phyloP scores from a whole-genome alignment of 352 stramenopile species.

The Globisporangium emineosum region DNA sequence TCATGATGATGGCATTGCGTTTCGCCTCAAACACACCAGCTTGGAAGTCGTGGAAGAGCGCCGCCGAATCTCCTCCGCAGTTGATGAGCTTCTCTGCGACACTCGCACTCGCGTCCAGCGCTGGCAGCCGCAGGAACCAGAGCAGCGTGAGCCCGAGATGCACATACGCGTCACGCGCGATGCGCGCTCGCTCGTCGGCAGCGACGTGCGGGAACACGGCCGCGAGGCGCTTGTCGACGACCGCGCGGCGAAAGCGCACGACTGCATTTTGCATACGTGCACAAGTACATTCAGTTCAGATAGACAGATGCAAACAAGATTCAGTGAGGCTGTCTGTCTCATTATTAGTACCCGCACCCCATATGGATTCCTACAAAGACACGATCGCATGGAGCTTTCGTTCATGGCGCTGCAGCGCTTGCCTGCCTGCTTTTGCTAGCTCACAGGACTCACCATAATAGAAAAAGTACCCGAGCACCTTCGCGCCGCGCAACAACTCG shows the following conservation, averaged over 20 bases:
- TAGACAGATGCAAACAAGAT: not conserved
- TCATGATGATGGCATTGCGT: constrained; percentile 37
- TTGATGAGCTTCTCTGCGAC: constrained; percentile 17
- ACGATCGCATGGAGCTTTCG: constrained; percentile 5
- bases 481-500: constrained; percentile 21
- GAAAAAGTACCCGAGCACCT: constrained; percentile 37
- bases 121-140: constrained; percentile 46
- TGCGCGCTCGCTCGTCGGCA: constrained; percentile 15
- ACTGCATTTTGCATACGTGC: no score
- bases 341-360: not conserved
- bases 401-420: not conserved
- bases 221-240: constrained; percentile 36
- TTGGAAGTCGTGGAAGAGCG: constrained; percentile 2
- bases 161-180: constrained; percentile 30
- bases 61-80: constrained; percentile 4
- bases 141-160: constrained; percentile 40
- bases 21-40: not conserved
- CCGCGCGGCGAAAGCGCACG: constrained; percentile 36
- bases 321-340: constrained; percentile 5
- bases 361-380: constrained; percentile 11
- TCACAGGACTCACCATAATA: constrained; percentile 40
- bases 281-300: not conserved
- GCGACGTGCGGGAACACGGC: constrained; percentile 20
- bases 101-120: constrained; percentile 8
- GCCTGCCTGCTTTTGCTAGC: no score